Evolutionary conservation across 1,284 basidiomycete genomes (phyloP), one percentile per base, ranked within the genome.

Genomic region (Sporisorium iseilematis-ciliati): DNA sequence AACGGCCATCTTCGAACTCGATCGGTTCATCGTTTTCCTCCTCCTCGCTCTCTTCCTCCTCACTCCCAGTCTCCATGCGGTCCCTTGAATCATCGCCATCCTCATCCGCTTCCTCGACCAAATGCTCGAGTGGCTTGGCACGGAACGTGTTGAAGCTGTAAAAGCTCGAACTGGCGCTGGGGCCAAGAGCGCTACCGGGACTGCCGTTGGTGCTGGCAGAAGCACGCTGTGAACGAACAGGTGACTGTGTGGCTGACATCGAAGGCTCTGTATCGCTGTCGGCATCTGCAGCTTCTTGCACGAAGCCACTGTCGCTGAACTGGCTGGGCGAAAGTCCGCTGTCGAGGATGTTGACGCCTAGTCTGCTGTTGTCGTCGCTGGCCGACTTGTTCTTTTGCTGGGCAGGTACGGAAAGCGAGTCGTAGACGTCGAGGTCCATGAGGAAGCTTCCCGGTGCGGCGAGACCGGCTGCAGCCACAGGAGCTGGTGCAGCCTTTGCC

Each of bases 381-480:
- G 48, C 50, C 5, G 38, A 4, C 33, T 48, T 63, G 48, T 12
- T 12, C 46, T 50, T 58, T 12, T 57, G 53, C 14, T 53, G 51
- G 12, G 72, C 57, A n/a, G 58, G 63, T 4, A 61, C 68, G 2
- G 65, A 76, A 18, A 76, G 42, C n/a, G 74, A 58, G 38, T 76
- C 74, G 52, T 68, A 76, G 7, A 72, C 74, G 23, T 76, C 74
- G 26, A 76, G 59, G n/a, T 76, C 74, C 62, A 65, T 71, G 6
- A 75, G 67, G 65, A 75, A 75, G 55, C 73, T 75, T 41, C 59
- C 63, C 4, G 68, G 68, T 21, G 62, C 62, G 16, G 68, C 33
- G 21, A 65, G 55, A n/a, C 49, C 52, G 1, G 57, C 48, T 31
- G 48, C 18, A 12, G 29, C 18, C 35, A 38, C 35, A 26, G 48